Evolutionary conservation across 345 rosid genomes (phyloP), one percentile per base, ranked within the genome.

Genomic region (Eucalyptus virginea): DNA sequence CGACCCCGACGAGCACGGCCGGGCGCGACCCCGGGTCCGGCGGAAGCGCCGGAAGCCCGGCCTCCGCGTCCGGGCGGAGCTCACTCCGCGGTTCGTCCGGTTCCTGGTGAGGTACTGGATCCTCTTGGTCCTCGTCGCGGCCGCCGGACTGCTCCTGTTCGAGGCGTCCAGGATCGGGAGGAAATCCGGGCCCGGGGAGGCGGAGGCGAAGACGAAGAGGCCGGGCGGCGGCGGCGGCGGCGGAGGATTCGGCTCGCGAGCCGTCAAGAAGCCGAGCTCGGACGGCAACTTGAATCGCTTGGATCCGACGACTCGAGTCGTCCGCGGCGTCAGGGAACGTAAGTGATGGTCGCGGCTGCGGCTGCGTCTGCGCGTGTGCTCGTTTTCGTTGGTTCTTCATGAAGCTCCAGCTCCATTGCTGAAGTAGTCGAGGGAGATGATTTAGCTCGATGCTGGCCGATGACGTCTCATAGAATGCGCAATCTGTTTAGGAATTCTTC

Each of bases 31-130:
- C 86, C 97, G 97, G 21, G 93, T 91, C 87, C 94, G 98, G 40
- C 87, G 96, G 89, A 96, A 95, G 93, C 96, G 99, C 45, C 96
- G 94, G 96, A 96, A 95, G 90, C 87, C 72, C 11, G 90, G 91
- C 34, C 94, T 89, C 87, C 95, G 93, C 87, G 86, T 89, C 62
- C 93, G 83, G 89, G 88, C 56, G 50, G 95, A 95, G 90, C 91
- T 95, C 37, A 91, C 94, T 56, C 94, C 90, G 51, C 92, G 94
- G 88, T 30, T 92, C 69, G 45, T 93, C 30, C 92, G 96, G 91
- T 90, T 95, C 58, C 88, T 96, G 88, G 86, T 95, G 9, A 95
- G 88, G 87, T 95, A 94, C 91, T 96, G 99, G 99, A 91, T 89
- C 42, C 45, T 95, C 54, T 87, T 96, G 58, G 87, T 97, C 87